Evolutionary conservation across 2,329 filamentous ascomycete genomes (phyloP).

Genomic region (Purpureocillium takamizusanense): DNA sequence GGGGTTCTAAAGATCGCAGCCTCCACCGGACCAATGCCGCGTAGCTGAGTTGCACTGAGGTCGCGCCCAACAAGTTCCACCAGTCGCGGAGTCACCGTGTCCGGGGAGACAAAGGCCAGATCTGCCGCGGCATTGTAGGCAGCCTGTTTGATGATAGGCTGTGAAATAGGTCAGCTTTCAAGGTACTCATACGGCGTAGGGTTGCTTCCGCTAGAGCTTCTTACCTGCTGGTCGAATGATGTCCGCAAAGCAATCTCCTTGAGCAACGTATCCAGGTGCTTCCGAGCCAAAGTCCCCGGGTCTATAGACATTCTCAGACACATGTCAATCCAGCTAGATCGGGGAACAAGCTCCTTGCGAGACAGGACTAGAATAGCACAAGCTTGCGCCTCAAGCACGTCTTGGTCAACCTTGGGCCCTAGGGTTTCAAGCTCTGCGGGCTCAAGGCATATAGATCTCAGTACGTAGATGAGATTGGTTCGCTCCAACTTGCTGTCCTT

Average conservation of each 20-base stretch:
- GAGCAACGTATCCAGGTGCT: slow-evolving; percentile 56
- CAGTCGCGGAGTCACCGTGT: slow-evolving; percentile 66
- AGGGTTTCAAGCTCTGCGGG: slow-evolving; percentile 38
- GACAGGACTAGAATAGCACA: slow-evolving; percentile 70
- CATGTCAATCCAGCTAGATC: slow-evolving; percentile 78
- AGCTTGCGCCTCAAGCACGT: slow-evolving; percentile 58
- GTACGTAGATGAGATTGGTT: slow-evolving; percentile 50
- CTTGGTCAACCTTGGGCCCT: slow-evolving; percentile 32
- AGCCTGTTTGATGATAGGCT: slow-evolving; percentile 46
- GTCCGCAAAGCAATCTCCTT: slow-evolving; percentile 51
- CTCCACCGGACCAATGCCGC: slow-evolving; percentile 72
- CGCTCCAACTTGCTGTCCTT: slow-evolving; percentile 68
- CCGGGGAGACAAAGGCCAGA: slow-evolving; percentile 85
- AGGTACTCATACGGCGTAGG: no score
- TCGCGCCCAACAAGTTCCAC: slow-evolving; percentile 67
- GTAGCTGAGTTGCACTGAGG: slow-evolving; percentile 60
- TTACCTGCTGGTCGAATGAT: slow-evolving; percentile 42
- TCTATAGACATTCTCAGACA: slow-evolving; percentile 75
- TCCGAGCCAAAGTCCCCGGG: slow-evolving; percentile 66
- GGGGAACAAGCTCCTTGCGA: slow-evolving; percentile 67
- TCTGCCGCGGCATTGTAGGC: slow-evolving; percentile 83
- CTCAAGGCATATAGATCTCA: slow-evolving; percentile 55
- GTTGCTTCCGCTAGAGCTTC: background rate
- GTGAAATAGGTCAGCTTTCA: no score
- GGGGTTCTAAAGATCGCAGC: slow-evolving; percentile 88